Conservation (phyloP, 2,329 filamentous ascomycete genomes). For the Rutstroemia sp. region DNA sequence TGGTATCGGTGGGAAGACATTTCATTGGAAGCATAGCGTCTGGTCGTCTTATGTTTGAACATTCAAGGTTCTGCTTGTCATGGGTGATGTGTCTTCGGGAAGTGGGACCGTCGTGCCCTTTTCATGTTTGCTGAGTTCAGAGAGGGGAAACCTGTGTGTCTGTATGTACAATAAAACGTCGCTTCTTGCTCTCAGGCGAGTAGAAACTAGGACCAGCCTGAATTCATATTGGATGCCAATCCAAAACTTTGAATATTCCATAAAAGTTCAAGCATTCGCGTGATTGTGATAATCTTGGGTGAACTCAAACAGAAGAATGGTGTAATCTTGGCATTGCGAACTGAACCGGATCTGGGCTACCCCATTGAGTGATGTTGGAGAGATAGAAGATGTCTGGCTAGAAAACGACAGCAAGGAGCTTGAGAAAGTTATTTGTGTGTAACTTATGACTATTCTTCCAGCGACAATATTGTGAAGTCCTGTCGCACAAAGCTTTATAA, state of each 20-base stretch:
- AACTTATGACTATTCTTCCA: too few species aligned
- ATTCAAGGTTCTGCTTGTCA: neutral
- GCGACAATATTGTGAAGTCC: too few species aligned
- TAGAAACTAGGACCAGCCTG: slow-evolving; percentile 19
- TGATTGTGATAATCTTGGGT: too few species aligned
- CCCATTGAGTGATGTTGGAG: too few species aligned
- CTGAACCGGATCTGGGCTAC: too few species aligned
- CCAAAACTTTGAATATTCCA: slow-evolving; percentile 6
- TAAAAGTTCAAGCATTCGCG: neutral
- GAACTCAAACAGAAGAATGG: too few species aligned
- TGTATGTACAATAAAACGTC: slow-evolving; percentile 24
- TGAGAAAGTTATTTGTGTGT: too few species aligned
- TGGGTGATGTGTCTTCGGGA: too few species aligned
- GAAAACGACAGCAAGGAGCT: too few species aligned
- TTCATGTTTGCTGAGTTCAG: neutral
- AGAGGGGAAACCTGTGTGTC: slow-evolving; percentile 9
- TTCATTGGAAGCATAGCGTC: slow-evolving; percentile 29
- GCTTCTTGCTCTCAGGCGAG: slow-evolving; percentile 18
- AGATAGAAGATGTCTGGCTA: too few species aligned
- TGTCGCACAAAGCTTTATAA: neutral
- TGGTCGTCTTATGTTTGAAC: slow-evolving; percentile 15
- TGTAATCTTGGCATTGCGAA: too few species aligned
- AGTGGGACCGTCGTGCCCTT: too few species aligned
- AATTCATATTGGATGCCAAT: slow-evolving; percentile 2
- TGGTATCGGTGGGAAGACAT: slow-evolving; percentile 15